phyloP scores from a whole-genome alignment of 2,329 filamentous ascomycete genomes.

The Plectosphaerella sp. region DNA sequence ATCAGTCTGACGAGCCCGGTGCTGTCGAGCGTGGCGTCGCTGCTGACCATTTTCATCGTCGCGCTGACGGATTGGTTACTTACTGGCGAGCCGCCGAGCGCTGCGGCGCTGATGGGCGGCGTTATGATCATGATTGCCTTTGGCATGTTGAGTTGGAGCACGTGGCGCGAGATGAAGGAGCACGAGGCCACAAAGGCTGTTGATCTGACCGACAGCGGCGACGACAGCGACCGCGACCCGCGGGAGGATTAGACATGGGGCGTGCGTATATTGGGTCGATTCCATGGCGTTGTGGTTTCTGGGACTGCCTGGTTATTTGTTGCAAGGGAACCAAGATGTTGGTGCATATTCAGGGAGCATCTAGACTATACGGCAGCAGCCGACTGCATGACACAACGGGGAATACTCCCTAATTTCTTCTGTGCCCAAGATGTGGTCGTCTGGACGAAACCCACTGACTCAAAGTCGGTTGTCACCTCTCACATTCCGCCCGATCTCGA shows the following conservation, averaged over 20 bases:
- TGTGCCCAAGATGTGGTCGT: too few species aligned
- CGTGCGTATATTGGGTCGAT: background rate
- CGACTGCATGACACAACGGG: too few species aligned
- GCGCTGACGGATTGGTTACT: constrained; percentile 86
- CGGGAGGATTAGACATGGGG: constrained; percentile 19
- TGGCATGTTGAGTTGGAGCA: constrained; percentile 81
- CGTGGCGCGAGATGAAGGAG: constrained; percentile 88
- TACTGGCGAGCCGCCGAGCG: constrained; percentile 70
- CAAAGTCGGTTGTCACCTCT: too few species aligned
- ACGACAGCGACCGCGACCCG: constrained; percentile 38
- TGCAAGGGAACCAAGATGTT: background rate
- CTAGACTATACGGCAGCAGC: too few species aligned
- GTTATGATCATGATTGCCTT: constrained; percentile 86
- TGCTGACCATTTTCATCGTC: constrained; percentile 95
- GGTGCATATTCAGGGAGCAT: background rate
- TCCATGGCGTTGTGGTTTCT: background rate
- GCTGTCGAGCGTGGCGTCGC: constrained; percentile 83
- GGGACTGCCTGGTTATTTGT: background rate
- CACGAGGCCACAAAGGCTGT: constrained; percentile 60
- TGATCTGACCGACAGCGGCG: constrained; percentile 38
- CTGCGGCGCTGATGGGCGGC: constrained; percentile 76
- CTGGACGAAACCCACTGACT: too few species aligned
- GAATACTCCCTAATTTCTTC: too few species aligned
- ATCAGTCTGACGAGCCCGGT: constrained; percentile 93
- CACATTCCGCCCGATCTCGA: too few species aligned